Conservation (phyloP, 345 rosid species). For the Arabis hirsuta region DNA sequence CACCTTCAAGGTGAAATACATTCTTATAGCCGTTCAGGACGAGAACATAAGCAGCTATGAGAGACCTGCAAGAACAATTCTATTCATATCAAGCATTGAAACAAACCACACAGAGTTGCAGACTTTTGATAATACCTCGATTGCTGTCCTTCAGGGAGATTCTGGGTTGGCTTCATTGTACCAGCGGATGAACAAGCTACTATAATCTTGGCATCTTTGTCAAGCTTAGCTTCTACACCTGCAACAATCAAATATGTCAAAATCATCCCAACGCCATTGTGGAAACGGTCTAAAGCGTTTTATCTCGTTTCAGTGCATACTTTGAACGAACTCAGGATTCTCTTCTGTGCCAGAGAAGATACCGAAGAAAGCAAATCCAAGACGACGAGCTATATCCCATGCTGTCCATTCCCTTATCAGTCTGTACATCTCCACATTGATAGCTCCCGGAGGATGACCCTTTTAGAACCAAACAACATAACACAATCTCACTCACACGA, state of each 20-base stretch:
- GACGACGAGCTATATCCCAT: slow-evolving; percentile 98
- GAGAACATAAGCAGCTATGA: slow-evolving; percentile 92
- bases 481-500: slow-evolving; percentile 7
- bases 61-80: slow-evolving; percentile 58
- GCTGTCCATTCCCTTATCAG: slow-evolving; percentile 97
- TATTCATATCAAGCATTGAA: slow-evolving; percentile 18
- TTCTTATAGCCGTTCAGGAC: slow-evolving; percentile 86
- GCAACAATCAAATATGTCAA: slow-evolving; percentile 11
- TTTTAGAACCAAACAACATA: slow-evolving; percentile 19
- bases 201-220: slow-evolving; percentile 83
- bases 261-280: slow-evolving; percentile 13
- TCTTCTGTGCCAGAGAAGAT: slow-evolving; percentile 97
- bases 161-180: slow-evolving; percentile 82
- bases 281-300: slow-evolving; percentile 9
- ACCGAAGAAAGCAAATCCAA: slow-evolving; percentile 96
- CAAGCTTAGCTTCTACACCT: slow-evolving; percentile 82
- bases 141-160: slow-evolving; percentile 93
- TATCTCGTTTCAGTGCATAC: slow-evolving; percentile 45
- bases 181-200: slow-evolving; percentile 97
- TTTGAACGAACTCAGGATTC: slow-evolving; percentile 81
- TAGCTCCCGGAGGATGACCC: slow-evolving; percentile 92
- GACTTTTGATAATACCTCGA: slow-evolving; percentile 59
- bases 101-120: slow-evolving; percentile 18
- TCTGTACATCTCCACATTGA: slow-evolving; percentile 89
- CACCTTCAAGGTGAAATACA: slow-evolving; percentile 93